These are phyloP conservation scores for Pyracantha coccinea DNA, from an alignment of 331 rosid species.

Conservation along the genomic window DNA sequence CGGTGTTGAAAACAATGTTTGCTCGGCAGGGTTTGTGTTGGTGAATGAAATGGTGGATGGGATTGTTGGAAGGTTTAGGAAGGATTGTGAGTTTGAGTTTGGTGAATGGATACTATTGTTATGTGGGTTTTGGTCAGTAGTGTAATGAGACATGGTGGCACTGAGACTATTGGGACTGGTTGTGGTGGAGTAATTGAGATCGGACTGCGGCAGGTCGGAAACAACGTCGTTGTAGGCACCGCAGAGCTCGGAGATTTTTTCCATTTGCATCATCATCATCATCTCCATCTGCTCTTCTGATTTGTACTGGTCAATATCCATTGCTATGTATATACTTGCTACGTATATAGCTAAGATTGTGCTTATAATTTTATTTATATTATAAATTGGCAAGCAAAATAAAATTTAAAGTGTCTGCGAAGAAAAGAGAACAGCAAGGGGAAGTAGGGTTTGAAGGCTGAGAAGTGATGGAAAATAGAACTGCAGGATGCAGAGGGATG, in stretches of 20 bases:
- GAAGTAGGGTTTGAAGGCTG: slow-evolving; percentile 19
- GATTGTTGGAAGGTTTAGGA: slow-evolving; percentile 21
- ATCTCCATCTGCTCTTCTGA: slow-evolving; percentile 61
- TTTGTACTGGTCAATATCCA: slow-evolving; percentile 41
- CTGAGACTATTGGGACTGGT: background rate
- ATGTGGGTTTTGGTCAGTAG: slow-evolving; percentile 9
- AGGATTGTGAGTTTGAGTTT: slow-evolving; percentile 10
- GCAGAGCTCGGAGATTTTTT: slow-evolving; percentile 43
- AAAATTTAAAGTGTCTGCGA: background rate
- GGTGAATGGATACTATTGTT: background rate
- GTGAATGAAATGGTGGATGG: slow-evolving; percentile 30
- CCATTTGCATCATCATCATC: slow-evolving; percentile 65
- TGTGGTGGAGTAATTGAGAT: slow-evolving; percentile 6
- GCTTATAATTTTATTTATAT: background rate
- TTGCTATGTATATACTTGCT: background rate
- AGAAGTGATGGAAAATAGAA: background rate
- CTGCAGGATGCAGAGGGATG: slow-evolving; percentile 40
- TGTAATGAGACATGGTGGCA: slow-evolving; percentile 30
- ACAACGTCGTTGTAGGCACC: slow-evolving; percentile 16
- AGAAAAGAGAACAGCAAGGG: background rate
- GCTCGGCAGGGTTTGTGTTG: slow-evolving; percentile 6
- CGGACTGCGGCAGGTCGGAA: slow-evolving; percentile 16
- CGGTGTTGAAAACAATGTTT: background rate
- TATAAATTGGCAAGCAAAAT: background rate
- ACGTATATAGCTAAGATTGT: background rate